Evolutionary conservation across 345 rosid species (phyloP).

Genomic region (Melaleuca alternifolia): DNA sequence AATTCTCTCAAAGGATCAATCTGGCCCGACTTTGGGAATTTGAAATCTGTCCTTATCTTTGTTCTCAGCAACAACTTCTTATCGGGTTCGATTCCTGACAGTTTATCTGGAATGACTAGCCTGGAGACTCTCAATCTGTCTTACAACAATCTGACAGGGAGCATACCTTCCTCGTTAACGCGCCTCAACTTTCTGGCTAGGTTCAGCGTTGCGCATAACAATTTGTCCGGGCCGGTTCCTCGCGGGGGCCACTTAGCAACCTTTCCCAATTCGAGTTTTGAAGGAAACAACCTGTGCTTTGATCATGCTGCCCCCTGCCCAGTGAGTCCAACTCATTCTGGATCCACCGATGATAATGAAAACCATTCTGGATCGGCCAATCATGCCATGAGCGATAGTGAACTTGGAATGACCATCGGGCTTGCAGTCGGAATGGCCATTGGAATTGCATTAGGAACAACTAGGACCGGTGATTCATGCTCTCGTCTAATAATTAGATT

Average conservation of each 20-base stretch:
- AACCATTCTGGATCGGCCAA: neutral
- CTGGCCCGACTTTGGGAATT: neutral
- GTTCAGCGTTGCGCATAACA: neutral
- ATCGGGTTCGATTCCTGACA: neutral
- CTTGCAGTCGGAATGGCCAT: neutral
- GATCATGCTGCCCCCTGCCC: slow-evolving; percentile 40
- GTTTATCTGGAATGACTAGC: neutral
- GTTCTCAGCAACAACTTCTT: neutral
- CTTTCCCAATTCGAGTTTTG: neutral
- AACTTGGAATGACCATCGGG: neutral
- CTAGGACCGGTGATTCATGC: neutral
- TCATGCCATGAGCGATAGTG: neutral
- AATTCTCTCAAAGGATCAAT: slow-evolving; percentile 5
- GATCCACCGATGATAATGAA: neutral
- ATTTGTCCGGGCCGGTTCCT: neutral
- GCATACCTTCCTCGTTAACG: neutral
- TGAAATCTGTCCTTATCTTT: neutral
- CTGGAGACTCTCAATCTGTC: slow-evolving; percentile 2
- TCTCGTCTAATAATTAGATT: neutral
- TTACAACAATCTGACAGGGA: neutral
- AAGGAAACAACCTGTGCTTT: slow-evolving; percentile 37
- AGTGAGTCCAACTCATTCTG: neutral
- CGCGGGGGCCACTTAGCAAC: slow-evolving; percentile 1
- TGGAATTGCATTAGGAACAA: neutral
- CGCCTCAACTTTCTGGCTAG: neutral